These are phyloP conservation scores for Euphorbia lathyris DNA, from an alignment of 345 rosid species.

Conservation along the genomic window DNA sequence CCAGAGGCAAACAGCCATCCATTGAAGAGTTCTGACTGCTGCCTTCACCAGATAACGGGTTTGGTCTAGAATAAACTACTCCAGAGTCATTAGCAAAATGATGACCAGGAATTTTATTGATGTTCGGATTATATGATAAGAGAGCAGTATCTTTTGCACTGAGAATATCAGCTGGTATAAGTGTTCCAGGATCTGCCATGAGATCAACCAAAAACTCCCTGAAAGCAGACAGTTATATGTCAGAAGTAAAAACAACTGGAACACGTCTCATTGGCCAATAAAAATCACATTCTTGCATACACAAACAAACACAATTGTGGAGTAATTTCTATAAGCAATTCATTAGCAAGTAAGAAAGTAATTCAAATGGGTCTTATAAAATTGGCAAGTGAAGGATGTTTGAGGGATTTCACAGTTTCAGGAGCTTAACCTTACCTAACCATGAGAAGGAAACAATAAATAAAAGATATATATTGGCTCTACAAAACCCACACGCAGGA, in stretches of 20 bases:
- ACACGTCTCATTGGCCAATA: conserved; percentile 10
- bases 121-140: conserved; percentile 45
- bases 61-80: conserved; percentile 38
- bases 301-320: not conserved
- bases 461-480: not conserved
- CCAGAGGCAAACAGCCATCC: conserved; percentile 31
- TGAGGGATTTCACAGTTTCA: not conserved
- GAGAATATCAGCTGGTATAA: conserved; percentile 88
- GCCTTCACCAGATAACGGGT: conserved; percentile 62
- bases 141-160: conserved; percentile 52
- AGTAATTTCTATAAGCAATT: not conserved
- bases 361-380: not conserved
- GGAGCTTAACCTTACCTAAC: not conserved
- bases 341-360: not conserved
- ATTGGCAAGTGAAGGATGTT: not conserved
- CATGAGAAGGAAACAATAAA: not conserved
- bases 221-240: conserved; percentile 31
- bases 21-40: conserved; percentile 48
- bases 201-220: conserved; percentile 99
- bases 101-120: conserved; percentile 43
- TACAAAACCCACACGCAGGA: not conserved
- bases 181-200: conserved; percentile 99
- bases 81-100: conserved; percentile 42
- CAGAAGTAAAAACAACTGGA: conserved; percentile 15
- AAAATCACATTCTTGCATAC: not conserved